Percentiles rank a stretch among this genome's conserved stretches.
Evolutionary conservation across 345 rosid species (phyloP).

Genomic region (Aquilaria sinensis): DNA sequence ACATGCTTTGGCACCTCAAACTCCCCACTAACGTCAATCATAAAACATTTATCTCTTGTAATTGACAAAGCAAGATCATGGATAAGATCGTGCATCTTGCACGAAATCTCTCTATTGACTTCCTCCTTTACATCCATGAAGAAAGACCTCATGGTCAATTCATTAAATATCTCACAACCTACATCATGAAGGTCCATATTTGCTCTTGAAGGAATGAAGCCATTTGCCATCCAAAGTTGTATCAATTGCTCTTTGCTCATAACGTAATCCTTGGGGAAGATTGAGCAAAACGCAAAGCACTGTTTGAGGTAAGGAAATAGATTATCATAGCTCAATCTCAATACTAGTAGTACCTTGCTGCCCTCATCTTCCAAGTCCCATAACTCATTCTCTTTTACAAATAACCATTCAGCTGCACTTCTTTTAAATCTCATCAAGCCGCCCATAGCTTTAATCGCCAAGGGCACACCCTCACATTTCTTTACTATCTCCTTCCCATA

Average conservation of each 20-base stretch:
- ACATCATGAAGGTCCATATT: neutral
- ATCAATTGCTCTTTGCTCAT: neutral
- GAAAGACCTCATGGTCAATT: constrained; percentile 14
- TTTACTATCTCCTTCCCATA: constrained; percentile 10
- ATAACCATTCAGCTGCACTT: constrained; percentile 11
- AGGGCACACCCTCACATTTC: constrained; percentile 10
- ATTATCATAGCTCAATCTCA: constrained; percentile 7
- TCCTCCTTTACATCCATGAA: constrained; percentile 8
- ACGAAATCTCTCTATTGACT: neutral
- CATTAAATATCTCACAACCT: constrained; percentile 13
- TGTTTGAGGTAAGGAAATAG: constrained; percentile 8
- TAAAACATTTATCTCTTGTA: constrained; percentile 1
- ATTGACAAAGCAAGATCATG: constrained; percentile 19
- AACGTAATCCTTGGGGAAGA: constrained; percentile 17
- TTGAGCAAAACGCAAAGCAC: constrained; percentile 17
- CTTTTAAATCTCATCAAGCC: constrained; percentile 20
- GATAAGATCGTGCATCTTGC: constrained; percentile 24
- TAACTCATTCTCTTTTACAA: constrained; percentile 15
- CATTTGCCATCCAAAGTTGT: constrained; percentile 18
- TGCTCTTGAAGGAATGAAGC: constrained; percentile 5
- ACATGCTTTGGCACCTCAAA: neutral
- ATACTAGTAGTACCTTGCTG: constrained; percentile 3
- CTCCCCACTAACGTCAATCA: neutral
- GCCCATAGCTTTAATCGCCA: constrained; percentile 21
- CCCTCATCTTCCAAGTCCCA: constrained; percentile 13